Percentiles rank a stretch among this genome's conserved stretches.
These are phyloP conservation scores for Solanum appendiculatum DNA, from an alignment of 257 asterid genomes.

Conservation along the genomic window DNA sequence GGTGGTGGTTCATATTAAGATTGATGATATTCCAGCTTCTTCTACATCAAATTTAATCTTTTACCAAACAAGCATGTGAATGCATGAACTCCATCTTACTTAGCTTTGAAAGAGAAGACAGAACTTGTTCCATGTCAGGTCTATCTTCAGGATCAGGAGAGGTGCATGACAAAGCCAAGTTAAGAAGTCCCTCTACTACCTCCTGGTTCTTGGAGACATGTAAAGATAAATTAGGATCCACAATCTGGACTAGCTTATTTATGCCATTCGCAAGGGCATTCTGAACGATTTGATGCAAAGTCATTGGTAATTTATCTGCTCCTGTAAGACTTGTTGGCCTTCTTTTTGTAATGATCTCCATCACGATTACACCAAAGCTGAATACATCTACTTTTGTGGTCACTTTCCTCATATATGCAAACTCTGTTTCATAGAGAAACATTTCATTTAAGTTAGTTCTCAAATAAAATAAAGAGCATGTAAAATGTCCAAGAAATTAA, in stretches of 20 bases:
- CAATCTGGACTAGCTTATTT: slow-evolving; percentile 21
- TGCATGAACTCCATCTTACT: slow-evolving; percentile 11
- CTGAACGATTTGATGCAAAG: slow-evolving; percentile 54
- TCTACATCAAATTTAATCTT: background rate
- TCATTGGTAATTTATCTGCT: slow-evolving; percentile 44
- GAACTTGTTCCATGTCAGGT: slow-evolving; percentile 61
- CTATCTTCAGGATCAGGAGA: slow-evolving; percentile 47
- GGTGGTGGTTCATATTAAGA: background rate
- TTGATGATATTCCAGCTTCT: background rate
- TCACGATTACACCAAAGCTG: slow-evolving; percentile 69
- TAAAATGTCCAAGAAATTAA: background rate
- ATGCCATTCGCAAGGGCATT: slow-evolving; percentile 33
- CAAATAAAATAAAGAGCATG: background rate
- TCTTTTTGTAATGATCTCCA: slow-evolving; percentile 63
- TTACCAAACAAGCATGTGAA: background rate
- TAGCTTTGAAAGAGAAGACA: slow-evolving; percentile 42
- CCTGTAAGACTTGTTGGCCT: slow-evolving; percentile 63
- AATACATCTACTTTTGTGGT: slow-evolving; percentile 71
- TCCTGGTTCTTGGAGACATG: slow-evolving; percentile 24
- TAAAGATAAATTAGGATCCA: slow-evolving; percentile 44
- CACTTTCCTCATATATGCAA: slow-evolving; percentile 69
- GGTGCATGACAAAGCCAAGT: slow-evolving; percentile 62
- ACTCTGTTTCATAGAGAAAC: slow-evolving; percentile 34
- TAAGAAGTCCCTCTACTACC: slow-evolving; percentile 42
- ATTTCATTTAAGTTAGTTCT: background rate